phyloP scores from a whole-genome alignment of 2,329 filamentous ascomycete genomes.

The Rutstroemia sp. region DNA sequence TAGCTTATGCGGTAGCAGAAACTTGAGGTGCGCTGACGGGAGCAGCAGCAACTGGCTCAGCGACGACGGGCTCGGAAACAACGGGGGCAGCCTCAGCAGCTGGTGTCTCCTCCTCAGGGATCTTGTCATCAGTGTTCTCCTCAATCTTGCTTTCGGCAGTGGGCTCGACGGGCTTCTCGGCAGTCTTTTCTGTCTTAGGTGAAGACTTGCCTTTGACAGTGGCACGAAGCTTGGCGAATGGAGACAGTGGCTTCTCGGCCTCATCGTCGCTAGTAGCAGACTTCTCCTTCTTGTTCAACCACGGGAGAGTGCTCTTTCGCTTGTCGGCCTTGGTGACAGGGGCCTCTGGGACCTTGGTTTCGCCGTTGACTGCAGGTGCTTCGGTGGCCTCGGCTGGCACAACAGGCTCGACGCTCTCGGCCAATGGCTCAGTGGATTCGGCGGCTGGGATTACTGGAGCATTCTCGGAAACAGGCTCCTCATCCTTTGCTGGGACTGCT shows the following conservation, averaged over 20 bases:
- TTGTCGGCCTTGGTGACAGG: conserved; percentile 40
- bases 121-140: conserved; percentile 10
- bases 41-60: conserved; percentile 20
- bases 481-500: conserved; percentile 28
- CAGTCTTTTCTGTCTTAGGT: conserved; percentile 40
- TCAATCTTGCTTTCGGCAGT: conserved; percentile 20
- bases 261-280: conserved; percentile 36
- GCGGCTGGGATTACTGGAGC: conserved; percentile 31
- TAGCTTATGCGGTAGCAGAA: conserved; percentile 27
- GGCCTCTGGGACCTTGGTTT: conserved; percentile 32
- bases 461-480: conserved; percentile 27
- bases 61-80: conserved; percentile 17
- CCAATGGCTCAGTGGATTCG: conserved; percentile 26
- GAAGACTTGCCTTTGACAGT: conserved; percentile 30
- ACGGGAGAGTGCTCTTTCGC: conserved; percentile 53
- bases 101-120: conserved; percentile 22
- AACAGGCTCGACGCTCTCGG: conserved; percentile 26
- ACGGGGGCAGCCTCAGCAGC: conserved; percentile 25
- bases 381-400: conserved; percentile 28
- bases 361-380: conserved; percentile 32
- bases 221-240: conserved; percentile 30
- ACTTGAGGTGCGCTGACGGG: conserved; percentile 24
- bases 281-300: conserved; percentile 57
- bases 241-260: conserved; percentile 30
- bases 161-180: conserved; percentile 28